phyloP scores from a whole-genome alignment of 306 rosid species.

The Pyrus betulifolia region DNA sequence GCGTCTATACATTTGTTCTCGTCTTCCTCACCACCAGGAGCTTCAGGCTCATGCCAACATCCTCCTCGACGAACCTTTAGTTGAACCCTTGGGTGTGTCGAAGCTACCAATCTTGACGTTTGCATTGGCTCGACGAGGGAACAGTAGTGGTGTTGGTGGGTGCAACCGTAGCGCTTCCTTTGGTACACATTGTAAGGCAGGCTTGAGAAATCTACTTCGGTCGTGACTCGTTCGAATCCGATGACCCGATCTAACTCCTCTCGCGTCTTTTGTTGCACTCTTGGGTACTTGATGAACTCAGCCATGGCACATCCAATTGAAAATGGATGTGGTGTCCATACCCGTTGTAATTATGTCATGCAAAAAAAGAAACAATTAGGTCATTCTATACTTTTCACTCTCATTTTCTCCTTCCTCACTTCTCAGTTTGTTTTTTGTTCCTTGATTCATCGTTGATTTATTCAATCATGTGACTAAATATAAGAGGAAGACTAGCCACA shows the following conservation, averaged over 20 bases:
- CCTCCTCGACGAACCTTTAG: slow-evolving; percentile 68
- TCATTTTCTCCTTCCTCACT: no score
- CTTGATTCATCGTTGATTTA: no score
- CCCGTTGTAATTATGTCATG: slow-evolving; percentile 93
- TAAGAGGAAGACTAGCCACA: no score
- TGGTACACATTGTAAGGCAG: slow-evolving; percentile 10
- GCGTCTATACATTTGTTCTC: no score
- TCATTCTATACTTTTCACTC: no score
- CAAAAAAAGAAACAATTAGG: neutral
- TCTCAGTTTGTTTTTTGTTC: no score
- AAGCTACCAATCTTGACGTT: slow-evolving; percentile 72
- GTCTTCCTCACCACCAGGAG: no score
- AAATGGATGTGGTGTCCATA: slow-evolving; percentile 69
- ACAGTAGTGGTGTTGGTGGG: slow-evolving; percentile 91
- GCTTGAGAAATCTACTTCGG: no score
- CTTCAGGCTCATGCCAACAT: slow-evolving; percentile 58
- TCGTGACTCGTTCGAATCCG: slow-evolving; percentile 44
- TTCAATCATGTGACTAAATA: no score
- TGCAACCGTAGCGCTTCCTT: slow-evolving; percentile 70
- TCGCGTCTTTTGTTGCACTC: slow-evolving; percentile 75
- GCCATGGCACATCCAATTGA: slow-evolving; percentile 90
- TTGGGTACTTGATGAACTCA: slow-evolving; percentile 58
- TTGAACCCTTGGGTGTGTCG: slow-evolving; percentile 73
- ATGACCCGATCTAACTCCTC: slow-evolving; percentile 46
- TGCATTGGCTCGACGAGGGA: slow-evolving; percentile 67